Percentiles rank a stretch among this genome's conserved stretches.
phyloP scores from a whole-genome alignment of 148 eudicot species.

The Limonium bicolor region DNA sequence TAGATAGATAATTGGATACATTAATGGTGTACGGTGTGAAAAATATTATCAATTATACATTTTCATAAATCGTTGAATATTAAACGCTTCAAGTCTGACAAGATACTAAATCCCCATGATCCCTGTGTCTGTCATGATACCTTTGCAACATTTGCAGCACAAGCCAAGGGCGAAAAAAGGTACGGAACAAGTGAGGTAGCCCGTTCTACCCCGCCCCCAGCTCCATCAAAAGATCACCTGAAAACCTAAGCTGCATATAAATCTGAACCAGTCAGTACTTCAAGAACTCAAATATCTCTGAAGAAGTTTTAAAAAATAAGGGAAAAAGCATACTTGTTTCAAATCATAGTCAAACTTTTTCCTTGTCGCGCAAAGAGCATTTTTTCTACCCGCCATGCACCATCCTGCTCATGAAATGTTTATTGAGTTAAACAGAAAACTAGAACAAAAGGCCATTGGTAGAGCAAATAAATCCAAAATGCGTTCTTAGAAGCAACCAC shows the following conservation, averaged over 20 bases:
- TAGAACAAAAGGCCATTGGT: too few relatives aligned
- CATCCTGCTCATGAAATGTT: constrained; percentile 37
- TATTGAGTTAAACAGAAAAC: not conserved
- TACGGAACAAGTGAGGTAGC: constrained; percentile 92
- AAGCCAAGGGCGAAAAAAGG: constrained; percentile 90
- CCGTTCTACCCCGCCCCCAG: constrained; percentile 89
- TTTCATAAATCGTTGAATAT: too few relatives aligned
- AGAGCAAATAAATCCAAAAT: too few relatives aligned
- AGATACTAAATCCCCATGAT: too few relatives aligned
- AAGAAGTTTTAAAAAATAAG: not conserved
- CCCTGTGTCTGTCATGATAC: constrained; percentile 26
- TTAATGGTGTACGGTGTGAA: too few relatives aligned
- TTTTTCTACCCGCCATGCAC: constrained; percentile 94
- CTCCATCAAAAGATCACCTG: constrained; percentile 96
- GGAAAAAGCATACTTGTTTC: constrained; percentile 50
- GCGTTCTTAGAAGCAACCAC: too few relatives aligned
- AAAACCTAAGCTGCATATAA: constrained; percentile 56
- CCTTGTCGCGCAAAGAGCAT: constrained; percentile 97
- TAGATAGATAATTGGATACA: too few relatives aligned
- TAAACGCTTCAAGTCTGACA: too few relatives aligned
- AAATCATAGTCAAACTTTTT: constrained; percentile 96
- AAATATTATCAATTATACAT: too few relatives aligned
- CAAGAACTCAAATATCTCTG: not conserved
- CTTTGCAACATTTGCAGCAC: constrained; percentile 95
- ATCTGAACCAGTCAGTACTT: not conserved